Evolutionary conservation across 768 basidiomycete genomes (phyloP), one percentile per base, ranked within the genome.

Genomic region (Leccinum obscurum): DNA sequence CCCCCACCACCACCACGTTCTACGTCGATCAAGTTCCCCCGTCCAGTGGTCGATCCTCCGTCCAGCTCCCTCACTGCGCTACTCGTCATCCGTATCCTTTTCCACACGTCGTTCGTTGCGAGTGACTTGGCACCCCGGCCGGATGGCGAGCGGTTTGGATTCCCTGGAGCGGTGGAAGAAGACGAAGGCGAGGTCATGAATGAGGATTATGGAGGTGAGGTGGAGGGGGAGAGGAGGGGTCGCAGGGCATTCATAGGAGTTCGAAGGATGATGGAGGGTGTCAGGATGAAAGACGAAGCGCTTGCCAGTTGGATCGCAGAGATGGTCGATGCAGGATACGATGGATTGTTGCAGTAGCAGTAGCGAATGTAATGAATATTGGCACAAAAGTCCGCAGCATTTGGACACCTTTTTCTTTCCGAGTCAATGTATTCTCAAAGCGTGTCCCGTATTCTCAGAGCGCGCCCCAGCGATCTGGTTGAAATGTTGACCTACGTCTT

Each of bases 81-180:
- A 15, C 82, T 95, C 24, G 85, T 92, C 61, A 82, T 95, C 52
- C 89, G 95, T 9, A 86, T 93, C 59, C 80, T 96, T 20, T 95
- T 92, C 71, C 82, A 91, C 50, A 83, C 85, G 5, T 85, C 93
- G 1, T 92, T 93, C 67, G 87, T 88, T 20, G 84, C 88, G 6
- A 57, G 61, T 14, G 90, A 91, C 63, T 71, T 77, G 2, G 82
- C 82, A 5, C 90, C 90, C 34, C 81, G 90, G 28, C 86, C 81
- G 3, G 89, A 92, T 68, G 88, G 83, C 22, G 92, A 95, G 59
- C 90, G 92, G 63, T 96, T 95, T 72, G 94, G 94, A 0, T 92
- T 96, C 72, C 95, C 95, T 6, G 93, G 89, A 0, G 56, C 92
- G 22, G 77, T 92, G 39, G 89, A 92, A 62, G 91, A 90, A 22